Base-by-base conservation (phyloP, 139 green algal genomes). In the Tetradesmus lagerheimii region DNA sequence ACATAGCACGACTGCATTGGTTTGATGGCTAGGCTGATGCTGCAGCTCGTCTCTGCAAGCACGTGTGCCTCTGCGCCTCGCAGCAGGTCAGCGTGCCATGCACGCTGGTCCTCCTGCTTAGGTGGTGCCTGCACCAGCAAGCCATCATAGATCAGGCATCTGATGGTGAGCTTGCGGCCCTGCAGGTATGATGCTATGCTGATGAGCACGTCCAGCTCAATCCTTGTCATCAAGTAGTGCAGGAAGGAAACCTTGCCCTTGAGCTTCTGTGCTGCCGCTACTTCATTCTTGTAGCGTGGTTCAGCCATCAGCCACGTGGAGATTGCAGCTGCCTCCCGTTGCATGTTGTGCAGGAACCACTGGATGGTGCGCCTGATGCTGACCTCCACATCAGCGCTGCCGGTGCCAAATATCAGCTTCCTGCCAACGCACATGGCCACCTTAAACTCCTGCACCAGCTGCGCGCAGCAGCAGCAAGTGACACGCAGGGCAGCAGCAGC, bases 91-190 rank as follows among this genome's bases (percentile, higher is more conserved):
- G 29, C 74, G 20, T 34, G n/a, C 74, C 37, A 34, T 41, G n/a
- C 45, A 53, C 45, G 45, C 45, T 80, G 29, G 29, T 43, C n/a
- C 31, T 80, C 74, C 45, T 53, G 45, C 45, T 53, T 53, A 53
- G 45, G 45, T 53, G 45, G 45, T 53, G 45, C 45, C 45, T 53
- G 45, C 74, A 80, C 31, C 12, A 80, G 31, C 74, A 80, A 35
- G 20, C 74, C 74, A 47, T 80, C 74, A 39, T 80, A 80, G 74
- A 80, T 80, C 74, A 80, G n/a, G 74, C 74, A 80, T 34, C 31
- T 25, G 20, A 80, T 80, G 74, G 29, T 37, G n/a, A 27, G 74
- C 74, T 80, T 37, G 45, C 45, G 45, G 31, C n/a, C n/a, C 74
- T 80, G 74, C n/a, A 80, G 74, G 31, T 80, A 80, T 34, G n/a